These are phyloP conservation scores for Pythium coloratum DNA, from an alignment of 352 stramenopile genomes.

Conservation along the genomic window DNA sequence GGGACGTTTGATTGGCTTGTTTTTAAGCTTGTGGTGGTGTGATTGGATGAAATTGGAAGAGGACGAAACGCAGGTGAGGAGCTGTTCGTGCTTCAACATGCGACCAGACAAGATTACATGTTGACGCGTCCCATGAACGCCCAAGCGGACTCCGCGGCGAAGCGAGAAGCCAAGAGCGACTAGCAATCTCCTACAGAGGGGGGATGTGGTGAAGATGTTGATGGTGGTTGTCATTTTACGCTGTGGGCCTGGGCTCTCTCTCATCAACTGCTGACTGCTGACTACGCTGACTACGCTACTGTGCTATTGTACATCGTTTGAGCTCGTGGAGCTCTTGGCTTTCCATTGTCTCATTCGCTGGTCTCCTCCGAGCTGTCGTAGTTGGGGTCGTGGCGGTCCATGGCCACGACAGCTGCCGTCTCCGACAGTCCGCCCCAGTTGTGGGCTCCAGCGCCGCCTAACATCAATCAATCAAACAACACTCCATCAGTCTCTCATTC, in stretches of 20 bases:
- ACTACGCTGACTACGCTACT: neutral
- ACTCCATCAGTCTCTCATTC: neutral
- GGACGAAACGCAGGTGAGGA: neutral
- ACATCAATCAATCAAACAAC: slow-evolving; percentile 2
- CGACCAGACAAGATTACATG: neutral
- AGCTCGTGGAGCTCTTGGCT: neutral
- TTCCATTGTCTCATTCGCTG: neutral
- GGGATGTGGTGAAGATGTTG: neutral
- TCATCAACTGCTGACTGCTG: neutral
- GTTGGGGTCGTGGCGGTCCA: slow-evolving; percentile 80
- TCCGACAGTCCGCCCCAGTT: slow-evolving; percentile 66
- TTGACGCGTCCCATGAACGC: neutral
- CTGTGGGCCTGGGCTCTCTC: neutral
- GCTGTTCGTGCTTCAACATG: slow-evolving; percentile 25
- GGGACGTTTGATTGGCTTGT: slow-evolving; percentile 17
- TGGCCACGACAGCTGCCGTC: slow-evolving; percentile 37
- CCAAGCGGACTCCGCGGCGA: too few species aligned
- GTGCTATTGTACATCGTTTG: neutral
- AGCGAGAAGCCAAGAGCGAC: neutral
- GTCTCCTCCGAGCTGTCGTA: slow-evolving; percentile 47
- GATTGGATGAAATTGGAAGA: slow-evolving; percentile 15
- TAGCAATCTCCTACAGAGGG: too few species aligned
- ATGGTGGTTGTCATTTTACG: neutral
- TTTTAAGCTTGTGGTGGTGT: slow-evolving; percentile 12
- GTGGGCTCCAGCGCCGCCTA: slow-evolving; percentile 77